phyloP scores from a whole-genome alignment of 225 moss, liverwort and hornwort species.

The Anthoceros angustus region DNA sequence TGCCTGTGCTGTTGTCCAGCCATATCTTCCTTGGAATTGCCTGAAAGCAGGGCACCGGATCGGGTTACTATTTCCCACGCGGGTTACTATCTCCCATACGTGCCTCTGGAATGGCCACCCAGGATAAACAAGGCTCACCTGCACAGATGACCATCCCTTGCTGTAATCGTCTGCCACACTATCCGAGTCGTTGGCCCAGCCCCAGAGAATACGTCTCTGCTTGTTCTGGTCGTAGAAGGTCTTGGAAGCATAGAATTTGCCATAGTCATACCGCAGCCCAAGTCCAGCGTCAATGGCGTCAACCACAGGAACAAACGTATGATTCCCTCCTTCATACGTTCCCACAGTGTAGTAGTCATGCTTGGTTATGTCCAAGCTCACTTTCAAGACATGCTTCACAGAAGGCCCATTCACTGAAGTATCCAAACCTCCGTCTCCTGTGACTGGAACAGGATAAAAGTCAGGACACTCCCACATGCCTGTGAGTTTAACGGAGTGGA shows the following conservation, averaged over 20 bases:
- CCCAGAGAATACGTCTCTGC: conserved; percentile 46
- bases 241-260: conserved; percentile 78
- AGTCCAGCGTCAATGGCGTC: conserved; percentile 36
- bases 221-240: conserved; percentile 47
- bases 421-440: conserved; percentile 26
- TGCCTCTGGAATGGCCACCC: background rate
- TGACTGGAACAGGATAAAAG: conserved; percentile 41
- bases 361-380: conserved; percentile 31
- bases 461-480: conserved; percentile 99
- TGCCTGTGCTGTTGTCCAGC: conserved; percentile 33
- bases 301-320: conserved; percentile 39
- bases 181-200: conserved; percentile 83
- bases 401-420: conserved; percentile 19
- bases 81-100: background rate
- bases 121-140: conserved; percentile 17
- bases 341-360: conserved; percentile 71
- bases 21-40: conserved; percentile 33
- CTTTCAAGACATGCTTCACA: conserved; percentile 67
- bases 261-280: conserved; percentile 39
- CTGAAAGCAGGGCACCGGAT: conserved; percentile 12
- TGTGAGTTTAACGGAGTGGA: conserved; percentile 37
- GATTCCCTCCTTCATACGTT: conserved; percentile 22
- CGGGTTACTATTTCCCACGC: background rate
- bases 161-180: conserved; percentile 18
- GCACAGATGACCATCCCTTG: conserved; percentile 80